A percentile compares a stretch with the other conserved stretches of the same genome.
These are phyloP conservation scores for Limnomonas spitsbergensis DNA, from an alignment of 139 green algal genomes.

Conservation along the genomic window DNA sequence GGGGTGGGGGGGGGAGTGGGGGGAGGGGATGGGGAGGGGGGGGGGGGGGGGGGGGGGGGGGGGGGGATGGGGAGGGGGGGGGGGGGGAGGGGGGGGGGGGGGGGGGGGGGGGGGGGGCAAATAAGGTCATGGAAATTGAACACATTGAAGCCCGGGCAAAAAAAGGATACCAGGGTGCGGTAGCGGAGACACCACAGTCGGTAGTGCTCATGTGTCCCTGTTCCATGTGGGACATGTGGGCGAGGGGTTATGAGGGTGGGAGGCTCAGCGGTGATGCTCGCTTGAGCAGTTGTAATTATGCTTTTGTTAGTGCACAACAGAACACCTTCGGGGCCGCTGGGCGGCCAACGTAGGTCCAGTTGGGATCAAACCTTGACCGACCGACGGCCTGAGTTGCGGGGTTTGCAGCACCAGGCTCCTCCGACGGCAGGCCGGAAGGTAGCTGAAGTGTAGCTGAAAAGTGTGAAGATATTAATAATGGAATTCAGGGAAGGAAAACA, in stretches of 20 bases:
- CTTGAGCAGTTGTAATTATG: too few species aligned
- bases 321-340: neutral
- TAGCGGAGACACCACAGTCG: neutral
- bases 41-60: too few species aligned
- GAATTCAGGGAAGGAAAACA: too few species aligned
- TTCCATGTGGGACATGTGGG: neutral
- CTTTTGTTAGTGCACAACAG: too few species aligned
- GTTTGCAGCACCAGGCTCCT: neutral
- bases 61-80: too few species aligned
- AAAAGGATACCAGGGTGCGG: neutral
- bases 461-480: too few species aligned
- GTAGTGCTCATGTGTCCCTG: neutral
- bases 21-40: too few species aligned
- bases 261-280: too few species aligned
- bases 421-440: neutral
- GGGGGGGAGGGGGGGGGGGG: too few species aligned
- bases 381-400: neutral
- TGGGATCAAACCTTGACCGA: neutral
- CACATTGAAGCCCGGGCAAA: neutral
- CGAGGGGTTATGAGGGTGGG: neutral
- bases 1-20: too few species aligned
- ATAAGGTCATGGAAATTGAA: slow-evolving; percentile 3
- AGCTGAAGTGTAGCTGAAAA: neutral
- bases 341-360: neutral
- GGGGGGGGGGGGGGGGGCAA: too few species aligned